phyloP scores from a whole-genome alignment of 2,329 filamentous ascomycete species.

The Helminthosporium solani region DNA sequence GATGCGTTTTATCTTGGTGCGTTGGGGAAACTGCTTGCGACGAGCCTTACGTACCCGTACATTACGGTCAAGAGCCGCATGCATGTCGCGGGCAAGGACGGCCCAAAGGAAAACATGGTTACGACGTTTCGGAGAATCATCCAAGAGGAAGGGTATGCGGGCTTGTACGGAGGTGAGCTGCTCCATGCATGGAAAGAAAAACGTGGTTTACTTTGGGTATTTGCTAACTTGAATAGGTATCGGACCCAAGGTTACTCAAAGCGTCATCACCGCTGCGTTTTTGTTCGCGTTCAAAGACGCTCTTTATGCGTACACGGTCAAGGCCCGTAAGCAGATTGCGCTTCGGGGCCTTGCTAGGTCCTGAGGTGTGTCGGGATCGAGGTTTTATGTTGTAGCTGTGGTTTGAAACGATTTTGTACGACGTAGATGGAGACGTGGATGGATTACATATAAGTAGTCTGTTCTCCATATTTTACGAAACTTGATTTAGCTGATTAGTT shows the following conservation, averaged over 20 bases:
- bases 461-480: too few species aligned
- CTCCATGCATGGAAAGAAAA: neutral
- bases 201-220: too few species aligned
- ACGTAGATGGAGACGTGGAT: too few species aligned
- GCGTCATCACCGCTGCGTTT: conserved; percentile 92
- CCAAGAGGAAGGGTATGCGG: conserved; percentile 83
- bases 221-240: conserved; percentile 63
- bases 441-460: too few species aligned
- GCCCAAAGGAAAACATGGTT: conserved; percentile 78
- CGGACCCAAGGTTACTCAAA: conserved; percentile 93
- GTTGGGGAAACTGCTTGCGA: conserved; percentile 90
- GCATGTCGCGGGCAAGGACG: conserved; percentile 79
- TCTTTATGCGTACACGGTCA: conserved; percentile 79
- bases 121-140: conserved; percentile 77
- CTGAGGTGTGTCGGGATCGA: too few species aligned
- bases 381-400: too few species aligned
- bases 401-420: too few species aligned
- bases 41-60: conserved; percentile 93
- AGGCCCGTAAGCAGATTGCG: conserved; percentile 55
- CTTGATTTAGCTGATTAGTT: too few species aligned
- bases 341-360: neutral
- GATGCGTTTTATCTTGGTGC: conserved; percentile 91
- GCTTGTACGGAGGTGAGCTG: conserved; percentile 85
- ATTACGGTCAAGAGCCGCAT: conserved; percentile 98
- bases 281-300: conserved; percentile 98